Percentiles rank a stretch among this genome's conserved stretches.
These are phyloP conservation scores for Purpureocillium lavendulum DNA, from an alignment of 2,329 filamentous ascomycete species.

Conservation along the genomic window DNA sequence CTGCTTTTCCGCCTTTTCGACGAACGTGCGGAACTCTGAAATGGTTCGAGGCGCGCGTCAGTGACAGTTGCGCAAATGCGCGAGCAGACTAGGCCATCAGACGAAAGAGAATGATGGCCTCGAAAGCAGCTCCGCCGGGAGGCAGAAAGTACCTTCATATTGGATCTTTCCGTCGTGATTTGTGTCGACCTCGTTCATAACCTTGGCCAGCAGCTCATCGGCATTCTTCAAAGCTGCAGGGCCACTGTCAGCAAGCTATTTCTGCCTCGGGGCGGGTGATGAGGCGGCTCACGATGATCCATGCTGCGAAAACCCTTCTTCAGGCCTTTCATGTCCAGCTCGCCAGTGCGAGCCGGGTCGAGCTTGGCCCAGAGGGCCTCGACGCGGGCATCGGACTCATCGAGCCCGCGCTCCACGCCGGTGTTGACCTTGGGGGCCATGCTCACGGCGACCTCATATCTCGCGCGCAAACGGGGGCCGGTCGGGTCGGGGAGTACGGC, in stretches of 20 bases:
- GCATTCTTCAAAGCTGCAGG: slow-evolving; percentile 73
- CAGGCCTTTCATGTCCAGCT: slow-evolving; percentile 76
- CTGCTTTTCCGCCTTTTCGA: slow-evolving; percentile 78
- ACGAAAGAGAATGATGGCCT: too few relatives aligned
- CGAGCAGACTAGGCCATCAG: not conserved
- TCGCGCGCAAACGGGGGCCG: slow-evolving; percentile 12
- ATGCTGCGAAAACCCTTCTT: slow-evolving; percentile 80
- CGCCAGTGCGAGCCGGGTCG: slow-evolving; percentile 66
- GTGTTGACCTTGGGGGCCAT: slow-evolving; percentile 38
- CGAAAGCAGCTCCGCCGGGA: not conserved
- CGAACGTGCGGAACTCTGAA: slow-evolving; percentile 81
- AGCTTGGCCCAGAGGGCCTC: slow-evolving; percentile 78
- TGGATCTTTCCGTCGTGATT: slow-evolving; percentile 86
- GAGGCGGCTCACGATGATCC: slow-evolving; percentile 68
- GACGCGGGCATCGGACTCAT: slow-evolving; percentile 73
- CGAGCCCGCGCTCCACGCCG: slow-evolving; percentile 55
- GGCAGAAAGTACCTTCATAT: slow-evolving; percentile 61
- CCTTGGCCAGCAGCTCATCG: slow-evolving; percentile 71
- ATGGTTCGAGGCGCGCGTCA: slow-evolving; percentile 1
- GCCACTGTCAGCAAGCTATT: slow-evolving; percentile 12
- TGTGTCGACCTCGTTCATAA: slow-evolving; percentile 75
- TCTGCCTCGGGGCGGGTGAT: not conserved
- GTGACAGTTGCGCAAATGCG: not conserved
- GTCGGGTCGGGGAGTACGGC: slow-evolving; percentile 3
- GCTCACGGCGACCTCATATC: slow-evolving; percentile 27